phyloP scores from a whole-genome alignment of 2,329 filamentous ascomycete genomes.

The Cryphonectria japonica region DNA sequence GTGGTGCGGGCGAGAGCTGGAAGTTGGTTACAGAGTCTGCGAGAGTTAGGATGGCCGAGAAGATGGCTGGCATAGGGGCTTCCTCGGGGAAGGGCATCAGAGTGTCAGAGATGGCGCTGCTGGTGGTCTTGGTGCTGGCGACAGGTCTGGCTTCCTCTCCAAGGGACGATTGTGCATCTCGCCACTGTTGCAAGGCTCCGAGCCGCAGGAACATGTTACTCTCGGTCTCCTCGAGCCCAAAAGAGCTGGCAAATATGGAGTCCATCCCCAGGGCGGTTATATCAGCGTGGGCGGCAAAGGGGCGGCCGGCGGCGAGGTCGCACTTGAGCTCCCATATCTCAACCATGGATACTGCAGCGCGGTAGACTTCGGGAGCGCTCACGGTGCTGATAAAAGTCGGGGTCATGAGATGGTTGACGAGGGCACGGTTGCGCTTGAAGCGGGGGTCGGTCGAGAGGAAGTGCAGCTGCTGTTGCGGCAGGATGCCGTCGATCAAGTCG shows the following conservation, averaged over 20 bases:
- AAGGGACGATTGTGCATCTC: not conserved
- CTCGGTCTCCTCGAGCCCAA: constrained; percentile 36
- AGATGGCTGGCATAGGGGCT: constrained; percentile 31
- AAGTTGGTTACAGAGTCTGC: constrained; percentile 36
- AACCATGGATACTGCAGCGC: constrained; percentile 31
- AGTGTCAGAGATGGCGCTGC: constrained; percentile 24
- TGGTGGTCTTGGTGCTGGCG: not conserved
- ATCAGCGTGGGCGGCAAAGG: constrained; percentile 25
- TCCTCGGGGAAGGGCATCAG: constrained; percentile 35
- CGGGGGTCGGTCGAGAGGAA: constrained; percentile 30
- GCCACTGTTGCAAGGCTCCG: constrained; percentile 28
- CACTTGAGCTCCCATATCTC: constrained; percentile 32
- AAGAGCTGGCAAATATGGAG: constrained; percentile 34
- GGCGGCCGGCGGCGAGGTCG: constrained; percentile 24
- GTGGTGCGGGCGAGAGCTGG: constrained; percentile 37
- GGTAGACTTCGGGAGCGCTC: constrained; percentile 16
- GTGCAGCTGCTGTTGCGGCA: constrained; percentile 40
- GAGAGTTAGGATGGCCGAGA: constrained; percentile 36
- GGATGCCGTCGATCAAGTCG: constrained; percentile 38
- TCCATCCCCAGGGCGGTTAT: constrained; percentile 17
- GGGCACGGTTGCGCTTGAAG: constrained; percentile 11
- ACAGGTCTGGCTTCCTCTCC: not conserved
- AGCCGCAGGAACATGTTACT: constrained; percentile 34
- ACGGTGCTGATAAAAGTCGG: constrained; percentile 18
- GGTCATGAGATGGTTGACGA: constrained; percentile 21